phyloP scores from a whole-genome alignment of 2,329 filamentous ascomycete species.

The Arthrobotrys musiformis region DNA sequence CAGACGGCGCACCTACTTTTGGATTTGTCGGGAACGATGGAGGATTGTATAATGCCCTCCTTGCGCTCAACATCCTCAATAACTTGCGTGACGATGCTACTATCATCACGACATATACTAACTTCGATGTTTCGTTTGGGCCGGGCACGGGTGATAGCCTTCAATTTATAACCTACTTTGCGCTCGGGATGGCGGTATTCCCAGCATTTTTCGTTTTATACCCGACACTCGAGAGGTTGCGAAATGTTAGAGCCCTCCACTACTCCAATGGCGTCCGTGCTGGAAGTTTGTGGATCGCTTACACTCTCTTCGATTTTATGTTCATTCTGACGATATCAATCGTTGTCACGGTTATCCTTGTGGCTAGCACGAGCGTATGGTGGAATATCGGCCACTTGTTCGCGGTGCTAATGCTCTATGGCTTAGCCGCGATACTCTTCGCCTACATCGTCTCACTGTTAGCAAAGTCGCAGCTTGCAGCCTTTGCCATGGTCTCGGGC shows the following conservation, averaged over 20 bases:
- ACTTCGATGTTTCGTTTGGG: constrained; percentile 79
- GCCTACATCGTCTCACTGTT: constrained; percentile 85
- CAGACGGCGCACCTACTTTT: constrained; percentile 72
- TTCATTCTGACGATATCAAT: constrained; percentile 69
- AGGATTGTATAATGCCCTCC: constrained; percentile 69
- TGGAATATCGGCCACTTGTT: constrained; percentile 85
- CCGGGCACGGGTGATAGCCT: constrained; percentile 75
- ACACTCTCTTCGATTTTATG: constrained; percentile 80
- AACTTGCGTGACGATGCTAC: constrained; percentile 74
- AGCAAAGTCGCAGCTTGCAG: constrained; percentile 79
- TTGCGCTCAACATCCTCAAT: constrained; percentile 73
- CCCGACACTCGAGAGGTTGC: constrained; percentile 82
- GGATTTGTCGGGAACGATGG: constrained; percentile 76
- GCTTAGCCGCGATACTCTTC: constrained; percentile 78
- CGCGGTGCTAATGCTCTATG: constrained; percentile 81
- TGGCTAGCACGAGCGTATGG: constrained; percentile 73
- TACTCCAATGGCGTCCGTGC: constrained; percentile 91
- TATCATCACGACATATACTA: constrained; percentile 77
- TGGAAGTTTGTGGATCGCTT: constrained; percentile 84
- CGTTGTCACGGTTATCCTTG: constrained; percentile 72
- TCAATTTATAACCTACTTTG: constrained; percentile 83
- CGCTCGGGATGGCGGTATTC: constrained; percentile 79
- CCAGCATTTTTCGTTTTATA: constrained; percentile 91
- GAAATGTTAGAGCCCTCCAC: constrained; percentile 83
- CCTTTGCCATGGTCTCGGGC: constrained; percentile 84